Percentiles rank a stretch among this genome's conserved stretches.
Conservation (phyloP, 192 early-diverging fungal genomes). For the Hyaloraphidium curvatum region DNA sequence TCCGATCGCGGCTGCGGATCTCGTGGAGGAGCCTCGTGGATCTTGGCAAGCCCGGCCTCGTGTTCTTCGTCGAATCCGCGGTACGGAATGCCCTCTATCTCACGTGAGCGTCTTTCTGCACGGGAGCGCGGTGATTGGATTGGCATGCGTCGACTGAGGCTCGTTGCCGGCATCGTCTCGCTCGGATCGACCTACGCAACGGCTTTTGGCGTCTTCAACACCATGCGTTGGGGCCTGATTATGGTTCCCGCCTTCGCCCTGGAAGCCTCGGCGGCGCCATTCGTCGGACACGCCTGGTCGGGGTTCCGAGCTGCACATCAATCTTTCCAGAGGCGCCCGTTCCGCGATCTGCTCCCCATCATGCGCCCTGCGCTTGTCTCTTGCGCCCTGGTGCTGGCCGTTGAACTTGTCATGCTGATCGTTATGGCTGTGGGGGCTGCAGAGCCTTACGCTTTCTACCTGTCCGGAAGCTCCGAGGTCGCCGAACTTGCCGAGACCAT, state of each 20-base stretch:
- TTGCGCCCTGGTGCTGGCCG: neutral
- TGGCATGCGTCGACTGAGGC: neutral
- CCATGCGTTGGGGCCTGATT: conserved; percentile 14
- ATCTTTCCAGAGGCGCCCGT: neutral
- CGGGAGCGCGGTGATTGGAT: neutral
- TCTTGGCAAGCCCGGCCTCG: conserved; percentile 4
- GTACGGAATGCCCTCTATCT: conserved; percentile 12
- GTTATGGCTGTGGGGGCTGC: neutral
- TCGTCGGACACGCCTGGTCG: conserved; percentile 11
- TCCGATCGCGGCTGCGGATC: neutral
- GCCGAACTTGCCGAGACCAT: conserved; percentile 7
- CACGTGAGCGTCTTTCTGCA: neutral
- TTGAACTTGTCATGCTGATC: neutral
- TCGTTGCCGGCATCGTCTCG: conserved; percentile 5
- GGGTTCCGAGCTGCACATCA: neutral
- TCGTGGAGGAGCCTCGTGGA: neutral
- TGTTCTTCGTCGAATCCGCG: conserved; percentile 11
- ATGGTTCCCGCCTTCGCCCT: conserved; percentile 10
- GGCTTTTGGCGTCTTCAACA: conserved; percentile 17
- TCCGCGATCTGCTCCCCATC: neutral
- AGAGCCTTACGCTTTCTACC: conserved; percentile 8
- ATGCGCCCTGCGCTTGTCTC: neutral
- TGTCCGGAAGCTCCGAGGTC: neutral
- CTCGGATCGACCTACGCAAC: conserved; percentile 10
- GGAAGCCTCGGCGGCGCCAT: conserved; percentile 6